A percentile compares a stretch with the other conserved stretches of the same genome.
These are phyloP conservation scores for Allium fistulosum DNA, from an alignment of 106 monocot genomes.

Conservation along the genomic window DNA sequence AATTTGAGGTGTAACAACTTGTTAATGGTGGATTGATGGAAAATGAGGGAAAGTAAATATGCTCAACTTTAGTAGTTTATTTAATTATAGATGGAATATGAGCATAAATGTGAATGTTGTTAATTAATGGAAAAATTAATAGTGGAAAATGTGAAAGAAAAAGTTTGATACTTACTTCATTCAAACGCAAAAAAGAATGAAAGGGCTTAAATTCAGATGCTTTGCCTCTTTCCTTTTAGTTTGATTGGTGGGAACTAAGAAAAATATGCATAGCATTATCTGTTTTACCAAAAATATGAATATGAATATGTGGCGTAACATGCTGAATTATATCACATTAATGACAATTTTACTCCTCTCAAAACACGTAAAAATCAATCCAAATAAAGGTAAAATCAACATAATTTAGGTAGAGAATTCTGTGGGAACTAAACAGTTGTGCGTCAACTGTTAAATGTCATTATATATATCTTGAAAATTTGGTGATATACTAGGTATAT, in stretches of 20 bases:
- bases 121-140: not conserved
- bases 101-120: not conserved
- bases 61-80: constrained; percentile 11
- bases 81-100: not conserved
- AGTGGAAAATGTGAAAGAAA: not conserved
- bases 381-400: not conserved
- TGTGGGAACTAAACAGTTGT: too few relatives aligned
- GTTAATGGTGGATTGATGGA: not conserved
- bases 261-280: not conserved
- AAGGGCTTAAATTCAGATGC: not conserved
- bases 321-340: not conserved
- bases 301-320: not conserved
- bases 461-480: too few relatives aligned
- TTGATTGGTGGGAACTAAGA: constrained; percentile 3
- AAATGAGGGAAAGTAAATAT: constrained; percentile 8
- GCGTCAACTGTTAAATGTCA: too few relatives aligned
- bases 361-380: not conserved
- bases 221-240: constrained; percentile 11
- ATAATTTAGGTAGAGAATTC: not conserved
- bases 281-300: too few relatives aligned
- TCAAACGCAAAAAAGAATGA: not conserved
- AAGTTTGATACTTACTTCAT: constrained; percentile 3
- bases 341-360: not conserved
- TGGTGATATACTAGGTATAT: too few relatives aligned
- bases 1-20: not conserved